A percentile compares a stretch with the other conserved stretches of the same genome.
Evolutionary conservation across 352 stramenopile species (phyloP).

Genomic region (Globisporangium paddicum): DNA sequence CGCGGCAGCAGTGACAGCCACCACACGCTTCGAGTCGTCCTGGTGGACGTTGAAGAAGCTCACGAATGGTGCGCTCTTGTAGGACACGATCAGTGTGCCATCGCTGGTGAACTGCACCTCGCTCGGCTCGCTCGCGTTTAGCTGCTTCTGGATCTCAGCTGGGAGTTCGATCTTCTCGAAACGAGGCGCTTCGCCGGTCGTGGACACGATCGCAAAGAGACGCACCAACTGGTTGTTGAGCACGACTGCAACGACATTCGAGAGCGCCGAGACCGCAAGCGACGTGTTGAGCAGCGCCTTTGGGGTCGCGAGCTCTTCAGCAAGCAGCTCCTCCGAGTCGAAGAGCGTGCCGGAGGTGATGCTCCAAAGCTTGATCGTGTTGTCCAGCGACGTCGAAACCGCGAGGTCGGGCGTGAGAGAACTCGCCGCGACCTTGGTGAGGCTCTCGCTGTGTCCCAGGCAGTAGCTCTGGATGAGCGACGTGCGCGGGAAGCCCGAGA

Average conservation of each 20-base stretch:
- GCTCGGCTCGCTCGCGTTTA: slow-evolving; percentile 41
- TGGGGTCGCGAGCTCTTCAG: slow-evolving; percentile 19
- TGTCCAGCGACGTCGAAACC: slow-evolving; percentile 76
- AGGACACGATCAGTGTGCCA: slow-evolving; percentile 47
- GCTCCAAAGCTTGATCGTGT: slow-evolving; percentile 79
- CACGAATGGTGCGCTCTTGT: slow-evolving; percentile 60
- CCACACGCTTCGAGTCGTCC: slow-evolving; percentile 14
- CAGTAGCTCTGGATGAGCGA: slow-evolving; percentile 81
- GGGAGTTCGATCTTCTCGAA: slow-evolving; percentile 25
- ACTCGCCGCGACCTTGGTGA: slow-evolving; percentile 56
- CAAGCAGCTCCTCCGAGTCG: slow-evolving; percentile 44
- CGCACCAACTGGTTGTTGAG: slow-evolving; percentile 41
- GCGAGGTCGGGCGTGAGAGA: slow-evolving; percentile 38
- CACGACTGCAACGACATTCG: slow-evolving; percentile 54
- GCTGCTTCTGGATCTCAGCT: slow-evolving; percentile 22
- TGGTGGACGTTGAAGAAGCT: slow-evolving; percentile 42
- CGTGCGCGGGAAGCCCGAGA: slow-evolving; percentile 73
- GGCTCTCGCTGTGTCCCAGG: slow-evolving; percentile 63
- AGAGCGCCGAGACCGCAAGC: slow-evolving; percentile 45
- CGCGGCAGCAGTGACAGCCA: background rate
- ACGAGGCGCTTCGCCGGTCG: slow-evolving; percentile 7
- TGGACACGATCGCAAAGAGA: slow-evolving; percentile 52
- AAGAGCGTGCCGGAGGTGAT: slow-evolving; percentile 44
- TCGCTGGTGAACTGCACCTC: slow-evolving; percentile 44
- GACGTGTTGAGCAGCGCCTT: slow-evolving; percentile 56